phyloP scores from a whole-genome alignment of 768 basidiomycete genomes.

The Vishniacozyma victoriae region DNA sequence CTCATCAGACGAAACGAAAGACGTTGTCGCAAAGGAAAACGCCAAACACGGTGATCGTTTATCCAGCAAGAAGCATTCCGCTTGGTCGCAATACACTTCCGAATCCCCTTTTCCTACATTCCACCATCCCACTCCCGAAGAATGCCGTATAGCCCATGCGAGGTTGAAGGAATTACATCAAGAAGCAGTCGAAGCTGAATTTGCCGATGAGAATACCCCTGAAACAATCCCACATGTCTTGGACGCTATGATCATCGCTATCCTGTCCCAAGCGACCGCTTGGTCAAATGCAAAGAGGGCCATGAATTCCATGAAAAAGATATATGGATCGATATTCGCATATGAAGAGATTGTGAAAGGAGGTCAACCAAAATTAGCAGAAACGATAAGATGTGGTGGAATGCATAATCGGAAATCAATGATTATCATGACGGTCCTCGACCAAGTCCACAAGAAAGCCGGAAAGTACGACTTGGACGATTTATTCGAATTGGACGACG shows the following conservation, averaged over 20 bases:
- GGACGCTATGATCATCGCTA: constrained; percentile 10
- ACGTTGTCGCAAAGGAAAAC: no score
- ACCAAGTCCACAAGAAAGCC: constrained; percentile 5
- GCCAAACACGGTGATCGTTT: not conserved
- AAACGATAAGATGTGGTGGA: constrained; percentile 3
- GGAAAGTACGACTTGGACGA: constrained; percentile 6
- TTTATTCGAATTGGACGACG: constrained; percentile 6
- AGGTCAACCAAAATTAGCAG: constrained; percentile 7
- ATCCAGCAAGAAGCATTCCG: not conserved
- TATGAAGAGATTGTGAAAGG: constrained; percentile 6
- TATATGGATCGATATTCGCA: constrained; percentile 11
- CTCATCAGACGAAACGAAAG: no score
- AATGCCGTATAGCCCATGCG: constrained; percentile 5
- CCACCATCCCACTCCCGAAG: constrained; percentile 2
- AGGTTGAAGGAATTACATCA: not conserved
- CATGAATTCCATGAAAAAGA: constrained; percentile 3
- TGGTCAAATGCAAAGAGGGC: constrained; percentile 14
- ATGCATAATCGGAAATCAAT: constrained; percentile 7
- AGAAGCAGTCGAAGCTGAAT: constrained; percentile 5
- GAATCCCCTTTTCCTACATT: constrained; percentile 7
- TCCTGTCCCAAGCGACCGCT: constrained; percentile 10
- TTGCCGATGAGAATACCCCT: constrained; percentile 8
- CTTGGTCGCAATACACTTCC: not conserved
- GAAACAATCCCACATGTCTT: constrained; percentile 12
- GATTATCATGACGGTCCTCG: constrained; percentile 11